Evolutionary conservation across 1,139 yeast genomes (phyloP), one percentile per base, ranked within the genome.

Genomic region (Kodamaea arcana): DNA sequence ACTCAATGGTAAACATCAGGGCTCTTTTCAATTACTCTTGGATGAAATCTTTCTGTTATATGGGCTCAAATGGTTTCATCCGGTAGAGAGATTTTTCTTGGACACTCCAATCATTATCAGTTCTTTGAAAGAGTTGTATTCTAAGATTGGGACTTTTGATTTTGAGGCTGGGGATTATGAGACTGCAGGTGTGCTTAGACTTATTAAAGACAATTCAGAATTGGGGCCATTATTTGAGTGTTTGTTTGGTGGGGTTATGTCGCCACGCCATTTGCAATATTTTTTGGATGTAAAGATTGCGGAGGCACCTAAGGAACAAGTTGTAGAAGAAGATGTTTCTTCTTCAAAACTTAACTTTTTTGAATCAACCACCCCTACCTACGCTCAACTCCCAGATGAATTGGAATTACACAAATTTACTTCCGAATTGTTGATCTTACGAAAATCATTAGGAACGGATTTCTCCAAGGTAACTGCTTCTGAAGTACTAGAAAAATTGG

Each of bases 341-440:
- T 2, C 30, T 1, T n/a, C n/a, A n/a, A n/a, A n/a, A n/a, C n/a
- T n/a, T n/a, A n/a, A n/a, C n/a, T n/a, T n/a, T n/a, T n/a, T n/a
- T n/a, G 22, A 7, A 6, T 6, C 22, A 18, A 18, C 22, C 9
- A 9, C 9, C 6, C 22, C 22, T 18, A 20, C 7, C 3, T 54
- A 52, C 29, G 35, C 37, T 8, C 58, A 52, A 31, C 48, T 54
- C 15, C 60, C 61, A 0, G 59, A 51, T n/a, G 47, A 54, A 3
- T 40, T 55, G 15, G 45, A 43, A 14, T 36, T 55, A 22, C 52
- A 54, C 31, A 42, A 39, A 9, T 52, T 45, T 27, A 37, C 34
- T 7, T 32, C 36, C 3, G 49, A 51, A 24, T 46, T 50, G 34
- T 25, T 31, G 17, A 35, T 44, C 9, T 39, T 49, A 26, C 39